Evolutionary conservation across 2,329 filamentous ascomycete genomes (phyloP).

Genomic region (Aureobasidium lini): DNA sequence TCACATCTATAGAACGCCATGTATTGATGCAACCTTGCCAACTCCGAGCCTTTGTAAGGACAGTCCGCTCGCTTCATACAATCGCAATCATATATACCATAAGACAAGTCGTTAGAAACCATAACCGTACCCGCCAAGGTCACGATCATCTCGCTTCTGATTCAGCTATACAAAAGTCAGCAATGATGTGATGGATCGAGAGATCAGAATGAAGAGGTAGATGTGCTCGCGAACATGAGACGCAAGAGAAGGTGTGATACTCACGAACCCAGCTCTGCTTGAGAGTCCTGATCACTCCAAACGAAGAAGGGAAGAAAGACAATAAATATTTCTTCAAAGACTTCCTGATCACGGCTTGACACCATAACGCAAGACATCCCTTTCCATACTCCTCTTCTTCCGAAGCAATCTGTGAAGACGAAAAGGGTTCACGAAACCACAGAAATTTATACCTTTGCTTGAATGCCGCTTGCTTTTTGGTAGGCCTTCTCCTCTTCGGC

Average conservation of each 20-base stretch:
- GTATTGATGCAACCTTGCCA: neutral
- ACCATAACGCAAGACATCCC: neutral
- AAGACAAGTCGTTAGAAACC: neutral
- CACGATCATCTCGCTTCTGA: neutral
- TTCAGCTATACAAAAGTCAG: conserved; percentile 1
- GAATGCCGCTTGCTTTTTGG: conserved; percentile 13
- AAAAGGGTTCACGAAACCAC: neutral
- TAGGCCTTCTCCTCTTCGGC: conserved; percentile 14
- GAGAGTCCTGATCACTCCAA: neutral
- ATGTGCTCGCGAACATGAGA: neutral
- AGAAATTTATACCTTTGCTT: conserved; percentile 18
- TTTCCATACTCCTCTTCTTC: neutral
- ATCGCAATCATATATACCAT: neutral
- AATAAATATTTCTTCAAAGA: neutral
- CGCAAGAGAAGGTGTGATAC: conserved; percentile 8
- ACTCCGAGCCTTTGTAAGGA: neutral
- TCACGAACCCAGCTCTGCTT: conserved; percentile 2
- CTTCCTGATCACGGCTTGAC: neutral
- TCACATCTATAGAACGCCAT: neutral
- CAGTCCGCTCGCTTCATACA: neutral
- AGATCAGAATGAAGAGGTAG: neutral
- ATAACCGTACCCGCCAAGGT: conserved; percentile 11
- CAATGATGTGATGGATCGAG: too few species aligned
- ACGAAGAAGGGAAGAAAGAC: neutral
- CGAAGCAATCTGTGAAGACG: neutral